Evolutionary conservation across 2,329 filamentous ascomycete species (phyloP), one percentile per base, ranked within the genome.

Genomic region (Neurospora crassa): DNA sequence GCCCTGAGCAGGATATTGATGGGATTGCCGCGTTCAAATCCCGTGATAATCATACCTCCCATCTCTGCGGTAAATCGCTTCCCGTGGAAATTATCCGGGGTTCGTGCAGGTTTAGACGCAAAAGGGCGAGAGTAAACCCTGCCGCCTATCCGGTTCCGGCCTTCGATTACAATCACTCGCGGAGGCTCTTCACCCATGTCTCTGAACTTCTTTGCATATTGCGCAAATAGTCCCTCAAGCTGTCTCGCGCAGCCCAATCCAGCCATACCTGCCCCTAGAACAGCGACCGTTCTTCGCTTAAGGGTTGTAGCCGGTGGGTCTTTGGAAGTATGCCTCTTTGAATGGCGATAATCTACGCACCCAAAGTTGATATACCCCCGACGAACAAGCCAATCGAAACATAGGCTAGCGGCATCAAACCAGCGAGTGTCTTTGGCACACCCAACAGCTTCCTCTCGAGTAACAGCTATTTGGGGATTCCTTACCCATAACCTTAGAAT

Each of bases 1-100:
- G 93, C 94, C 75, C 96, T 90, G 71, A 99, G 90, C 72, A 99
- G 89, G 68, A 94, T 89, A 79, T 97, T 96, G 76, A 99, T 83
- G 5, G 96, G 96, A 76, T 99, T 99, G 20, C 96, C 96, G 75
- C 93, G 89, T 75, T 98, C 94, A 79, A 98, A 99, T 0, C 96
- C 96, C 42, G 96, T 97, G 73, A 99, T 94, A 72, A 99, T 98
- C 86, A 99, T 97, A 70, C 95, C 96, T 40, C 96, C 96, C 90
- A 97, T 96, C 80, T 99, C 96, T 41, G 93, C 96, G 24, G 94
- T 98, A 78, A 91, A 91, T 69, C 89, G 84, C 73, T 85, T 87
- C 10, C 84, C 86, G 82, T 87, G 79, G 86, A 88, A 81, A 78
- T 75, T 84, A 77, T 78, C 84, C 81, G 78, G 89, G 76, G 74